phyloP scores from a whole-genome alignment of 2,329 filamentous ascomycete genomes.

The Davidsoniella australis region DNA sequence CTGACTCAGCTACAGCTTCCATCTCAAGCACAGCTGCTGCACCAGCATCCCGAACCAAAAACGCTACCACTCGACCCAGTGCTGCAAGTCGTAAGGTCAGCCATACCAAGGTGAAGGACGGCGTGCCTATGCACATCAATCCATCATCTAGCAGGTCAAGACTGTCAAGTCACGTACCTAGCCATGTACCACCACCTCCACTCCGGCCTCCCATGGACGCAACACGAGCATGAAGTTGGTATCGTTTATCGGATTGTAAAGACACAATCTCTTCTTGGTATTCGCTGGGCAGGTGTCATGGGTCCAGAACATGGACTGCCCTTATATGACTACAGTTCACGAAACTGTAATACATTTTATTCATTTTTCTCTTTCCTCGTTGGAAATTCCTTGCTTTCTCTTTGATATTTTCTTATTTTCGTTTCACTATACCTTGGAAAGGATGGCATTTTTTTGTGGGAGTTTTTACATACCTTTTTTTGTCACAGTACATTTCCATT shows the following conservation, averaged over 20 bases:
- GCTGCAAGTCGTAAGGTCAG: slow-evolving; percentile 1
- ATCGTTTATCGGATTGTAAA: not conserved
- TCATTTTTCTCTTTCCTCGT: slow-evolving; percentile 1
- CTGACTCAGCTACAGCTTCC: not conserved
- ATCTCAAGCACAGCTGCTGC: not conserved
- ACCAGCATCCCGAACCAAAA: not conserved
- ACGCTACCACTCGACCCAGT: not conserved
- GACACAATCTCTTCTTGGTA: too few relatives aligned
- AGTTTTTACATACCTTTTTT: slow-evolving; percentile 1
- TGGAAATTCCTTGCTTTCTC: not conserved
- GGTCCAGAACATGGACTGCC: slow-evolving; percentile 4
- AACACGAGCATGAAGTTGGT: slow-evolving; percentile 3
- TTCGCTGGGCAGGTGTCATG: not conserved
- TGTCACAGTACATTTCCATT: too few relatives aligned
- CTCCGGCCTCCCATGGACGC: slow-evolving; percentile 10
- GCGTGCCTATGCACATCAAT: not conserved
- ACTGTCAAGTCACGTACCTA: slow-evolving; percentile 1
- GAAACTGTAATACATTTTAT: not conserved
- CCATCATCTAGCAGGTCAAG: slow-evolving; percentile 1
- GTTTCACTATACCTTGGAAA: slow-evolving; percentile 9
- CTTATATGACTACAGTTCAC: not conserved
- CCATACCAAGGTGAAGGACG: slow-evolving; percentile 9
- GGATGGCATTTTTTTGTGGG: slow-evolving; percentile 3
- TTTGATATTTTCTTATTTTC: not conserved
- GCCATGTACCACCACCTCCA: slow-evolving; percentile 6